phyloP scores from a whole-genome alignment of 2,329 filamentous ascomycete genomes.

The Aspergillus tamarii region DNA sequence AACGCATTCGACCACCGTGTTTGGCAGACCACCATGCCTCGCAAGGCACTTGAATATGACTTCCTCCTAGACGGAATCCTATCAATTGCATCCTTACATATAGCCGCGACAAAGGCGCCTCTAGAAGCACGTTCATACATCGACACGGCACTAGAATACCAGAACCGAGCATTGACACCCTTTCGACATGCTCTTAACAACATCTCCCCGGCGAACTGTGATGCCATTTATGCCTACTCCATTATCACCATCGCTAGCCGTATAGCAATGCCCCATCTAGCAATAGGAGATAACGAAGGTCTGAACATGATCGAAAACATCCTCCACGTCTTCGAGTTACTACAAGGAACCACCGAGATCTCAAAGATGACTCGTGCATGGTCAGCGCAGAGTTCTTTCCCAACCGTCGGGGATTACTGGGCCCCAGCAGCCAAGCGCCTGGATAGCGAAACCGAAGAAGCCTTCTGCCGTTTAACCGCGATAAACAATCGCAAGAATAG shows the following conservation, averaged over 20 bases:
- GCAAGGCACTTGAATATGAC: constrained; percentile 35
- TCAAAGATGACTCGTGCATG: not conserved
- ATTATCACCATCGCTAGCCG: constrained; percentile 31
- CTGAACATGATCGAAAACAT: not conserved
- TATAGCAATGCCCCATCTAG: constrained; percentile 27
- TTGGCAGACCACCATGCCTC: constrained; percentile 41
- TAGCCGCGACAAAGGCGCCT: constrained; percentile 29
- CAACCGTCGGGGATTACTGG: not conserved
- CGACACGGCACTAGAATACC: constrained; percentile 31
- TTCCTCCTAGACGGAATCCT: constrained; percentile 43
- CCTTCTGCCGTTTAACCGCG: not conserved
- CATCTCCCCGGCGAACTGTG: constrained; percentile 31
- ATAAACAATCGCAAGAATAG: not conserved
- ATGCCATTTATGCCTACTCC: constrained; percentile 34
- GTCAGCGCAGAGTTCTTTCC: not conserved
- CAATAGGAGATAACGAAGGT: not conserved
- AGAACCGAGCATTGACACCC: constrained; percentile 28
- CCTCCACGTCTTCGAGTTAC: not conserved
- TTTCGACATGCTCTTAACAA: constrained; percentile 32
- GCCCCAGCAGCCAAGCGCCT: not conserved
- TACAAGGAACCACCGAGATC: not conserved
- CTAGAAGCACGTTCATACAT: constrained; percentile 24
- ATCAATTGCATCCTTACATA: constrained; percentile 41
- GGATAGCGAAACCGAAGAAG: not conserved
- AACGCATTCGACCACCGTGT: constrained; percentile 27